A percentile compares a stretch with the other conserved stretches of the same genome.
These are phyloP conservation scores for Micractinium conductrix DNA, from an alignment of 139 green algal genomes.

Conservation along the genomic window DNA sequence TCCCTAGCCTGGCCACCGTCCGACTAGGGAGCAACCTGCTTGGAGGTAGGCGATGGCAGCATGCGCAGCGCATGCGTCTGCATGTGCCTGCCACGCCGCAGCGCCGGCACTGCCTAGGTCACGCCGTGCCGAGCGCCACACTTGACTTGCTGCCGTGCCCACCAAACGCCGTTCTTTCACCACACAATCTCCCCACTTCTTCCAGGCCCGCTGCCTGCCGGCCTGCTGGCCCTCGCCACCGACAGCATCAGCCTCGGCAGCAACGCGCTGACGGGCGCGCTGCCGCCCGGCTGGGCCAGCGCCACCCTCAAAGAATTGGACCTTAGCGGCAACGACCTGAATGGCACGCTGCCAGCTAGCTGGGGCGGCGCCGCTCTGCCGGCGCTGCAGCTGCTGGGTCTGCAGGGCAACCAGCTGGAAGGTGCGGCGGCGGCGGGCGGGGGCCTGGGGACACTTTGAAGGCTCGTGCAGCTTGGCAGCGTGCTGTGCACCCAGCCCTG, in stretches of 20 bases:
- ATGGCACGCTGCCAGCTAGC: neutral
- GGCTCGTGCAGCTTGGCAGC: no score
- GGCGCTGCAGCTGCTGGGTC: slow-evolving; percentile 1
- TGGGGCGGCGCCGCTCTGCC: slow-evolving; percentile 24
- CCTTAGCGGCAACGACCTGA: slow-evolving; percentile 32
- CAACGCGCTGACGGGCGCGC: slow-evolving; percentile 30
- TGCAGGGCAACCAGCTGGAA: slow-evolving; percentile 33
- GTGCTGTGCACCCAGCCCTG: no score
- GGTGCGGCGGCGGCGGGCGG: neutral
- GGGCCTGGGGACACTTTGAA: no score
- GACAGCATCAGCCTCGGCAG: neutral
- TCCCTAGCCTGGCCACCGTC: neutral
- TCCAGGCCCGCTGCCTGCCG: neutral
- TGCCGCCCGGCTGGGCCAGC: slow-evolving; percentile 39
- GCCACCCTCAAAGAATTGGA: slow-evolving; percentile 19
- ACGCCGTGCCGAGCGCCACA: neutral
- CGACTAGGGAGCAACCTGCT: slow-evolving; percentile 1
- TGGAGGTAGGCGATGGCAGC: neutral
- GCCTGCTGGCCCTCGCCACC: neutral
- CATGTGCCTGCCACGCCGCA: neutral
- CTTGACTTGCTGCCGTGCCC: no score
- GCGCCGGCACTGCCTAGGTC: no score
- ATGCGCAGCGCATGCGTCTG: neutral
- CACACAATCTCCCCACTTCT: neutral
- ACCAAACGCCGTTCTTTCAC: neutral